Percentiles rank a stretch among this genome's conserved stretches.
These are phyloP conservation scores for Lyophyllum decastes DNA, from an alignment of 768 basidiomycete genomes.

Conservation along the genomic window DNA sequence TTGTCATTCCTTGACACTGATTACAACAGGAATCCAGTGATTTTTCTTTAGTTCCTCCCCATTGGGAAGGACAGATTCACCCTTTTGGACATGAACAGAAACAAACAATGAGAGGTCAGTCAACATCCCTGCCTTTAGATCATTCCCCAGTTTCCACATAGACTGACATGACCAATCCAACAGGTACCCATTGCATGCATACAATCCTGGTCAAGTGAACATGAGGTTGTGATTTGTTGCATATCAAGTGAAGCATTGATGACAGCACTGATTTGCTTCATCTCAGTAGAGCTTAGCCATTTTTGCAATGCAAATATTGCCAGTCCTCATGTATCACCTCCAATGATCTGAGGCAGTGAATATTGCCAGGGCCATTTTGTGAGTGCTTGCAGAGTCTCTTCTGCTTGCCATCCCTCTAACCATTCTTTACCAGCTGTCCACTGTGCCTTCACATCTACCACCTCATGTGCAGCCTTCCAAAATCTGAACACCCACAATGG, in stretches of 20 bases:
- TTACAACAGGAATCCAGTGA: constrained; percentile 9
- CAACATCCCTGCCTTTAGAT: neutral
- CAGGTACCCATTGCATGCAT: neutral
- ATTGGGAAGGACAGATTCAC: neutral
- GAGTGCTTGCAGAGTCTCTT: too few relatives aligned
- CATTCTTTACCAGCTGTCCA: too few relatives aligned
- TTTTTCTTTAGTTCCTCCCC: neutral
- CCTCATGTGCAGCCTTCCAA: too few relatives aligned
- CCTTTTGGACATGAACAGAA: neutral
- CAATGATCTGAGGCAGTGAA: neutral
- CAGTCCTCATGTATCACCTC: neutral
- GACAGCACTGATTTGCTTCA: constrained; percentile 3
- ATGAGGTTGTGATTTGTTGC: neutral
- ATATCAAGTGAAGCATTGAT: constrained; percentile 3
- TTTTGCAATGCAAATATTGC: neutral
- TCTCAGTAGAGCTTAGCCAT: constrained; percentile 10
- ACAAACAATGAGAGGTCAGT: neutral
- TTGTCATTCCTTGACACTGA: neutral
- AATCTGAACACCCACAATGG: too few relatives aligned
- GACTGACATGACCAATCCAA: neutral
- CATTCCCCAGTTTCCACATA: neutral
- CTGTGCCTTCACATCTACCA: too few relatives aligned
- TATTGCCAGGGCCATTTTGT: constrained; percentile 16
- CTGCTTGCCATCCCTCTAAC: too few relatives aligned
- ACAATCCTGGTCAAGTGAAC: constrained; percentile 6